Evolutionary conservation across 495 filamentous ascomycete species (phyloP).

Genomic region (Aspergillus panamensis): DNA sequence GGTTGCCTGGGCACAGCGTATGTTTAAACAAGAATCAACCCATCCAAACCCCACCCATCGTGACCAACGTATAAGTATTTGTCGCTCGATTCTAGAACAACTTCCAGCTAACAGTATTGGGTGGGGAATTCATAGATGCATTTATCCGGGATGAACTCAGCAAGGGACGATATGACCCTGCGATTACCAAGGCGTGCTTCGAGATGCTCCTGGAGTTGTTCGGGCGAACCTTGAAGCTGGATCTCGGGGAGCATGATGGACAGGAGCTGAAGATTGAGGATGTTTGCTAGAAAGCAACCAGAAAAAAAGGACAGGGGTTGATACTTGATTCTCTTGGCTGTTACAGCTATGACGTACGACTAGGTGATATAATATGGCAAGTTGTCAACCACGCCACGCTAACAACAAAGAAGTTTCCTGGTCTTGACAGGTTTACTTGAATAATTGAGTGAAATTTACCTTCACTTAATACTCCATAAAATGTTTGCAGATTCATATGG

Average conservation of each 20-base stretch:
- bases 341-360: too few species aligned
- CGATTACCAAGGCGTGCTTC: slow-evolving; percentile 83
- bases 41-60: not conserved
- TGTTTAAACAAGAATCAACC: slow-evolving; percentile 25
- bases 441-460: too few species aligned
- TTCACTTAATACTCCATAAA: too few species aligned
- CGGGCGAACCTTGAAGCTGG: slow-evolving; percentile 68
- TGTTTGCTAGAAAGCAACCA: slow-evolving; percentile 44
- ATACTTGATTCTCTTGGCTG: not conserved
- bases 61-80: not conserved
- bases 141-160: slow-evolving; percentile 95
- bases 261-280: slow-evolving; percentile 53
- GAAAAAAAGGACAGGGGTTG: not conserved
- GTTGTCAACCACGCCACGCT: not conserved
- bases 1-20: slow-evolving; percentile 83
- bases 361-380: not conserved
- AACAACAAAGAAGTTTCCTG: not conserved
- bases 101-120: not conserved
- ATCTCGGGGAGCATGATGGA: slow-evolving; percentile 61
- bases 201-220: slow-evolving; percentile 88
- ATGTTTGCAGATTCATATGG: too few species aligned
- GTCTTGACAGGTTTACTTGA: too few species aligned
- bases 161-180: slow-evolving; percentile 90
- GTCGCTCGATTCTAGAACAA: too few species aligned
- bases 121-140: slow-evolving; percentile 52